Base-by-base conservation (phyloP, 192 early-diverging fungal genomes). In the Neocallimastix lanati region DNA sequence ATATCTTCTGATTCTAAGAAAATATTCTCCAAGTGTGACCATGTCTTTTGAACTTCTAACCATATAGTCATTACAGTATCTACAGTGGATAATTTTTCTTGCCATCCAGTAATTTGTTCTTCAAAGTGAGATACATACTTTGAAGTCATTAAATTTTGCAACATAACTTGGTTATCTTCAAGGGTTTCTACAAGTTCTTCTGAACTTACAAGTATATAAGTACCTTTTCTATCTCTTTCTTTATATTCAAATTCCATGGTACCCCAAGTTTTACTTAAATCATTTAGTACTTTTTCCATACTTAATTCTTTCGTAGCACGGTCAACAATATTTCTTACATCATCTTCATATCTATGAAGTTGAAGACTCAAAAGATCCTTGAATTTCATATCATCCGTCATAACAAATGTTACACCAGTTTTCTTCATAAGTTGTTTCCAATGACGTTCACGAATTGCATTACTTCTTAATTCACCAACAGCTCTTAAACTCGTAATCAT, bases 341-440 rank as follows among this genome's bases (percentile, higher is more conserved):
- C 90, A 80, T 91, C 90, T 83, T 91, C 90, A 77, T 81, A 91
- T 81, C 89, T 91, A 80, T 91, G 89, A 18, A 91, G 83, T 78
- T 91, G 89, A 37, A 91, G 85, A 33, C 85, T 86, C 29, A 91
- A 83, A 29, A 91, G 79, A 78, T 91, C 90, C 77, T 91, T 86
- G 84, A 91, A 91, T 80, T 90, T 90, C 90, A 90, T 88, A 82
- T 90, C 89, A 77, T 87, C 85, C 0, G 89, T 91, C 82, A 90
- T 79, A 11, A 90, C 88, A 81, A 91, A 91, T 1, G 87, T 90
- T 2, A 90, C 89, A 13, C 90, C 90, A 1, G 89, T 90, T 29
- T 88, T 91, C 80, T 91, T 90, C 90, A 91, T 90, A 76, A 91
- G 82, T 82, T 91, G 90, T 78, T 90, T 91, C 90, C 90, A 91